Percentiles rank a stretch among this genome's conserved stretches.
Conservation (phyloP, 441 rosid species). For the Bocquillonia castaneifolia region DNA sequence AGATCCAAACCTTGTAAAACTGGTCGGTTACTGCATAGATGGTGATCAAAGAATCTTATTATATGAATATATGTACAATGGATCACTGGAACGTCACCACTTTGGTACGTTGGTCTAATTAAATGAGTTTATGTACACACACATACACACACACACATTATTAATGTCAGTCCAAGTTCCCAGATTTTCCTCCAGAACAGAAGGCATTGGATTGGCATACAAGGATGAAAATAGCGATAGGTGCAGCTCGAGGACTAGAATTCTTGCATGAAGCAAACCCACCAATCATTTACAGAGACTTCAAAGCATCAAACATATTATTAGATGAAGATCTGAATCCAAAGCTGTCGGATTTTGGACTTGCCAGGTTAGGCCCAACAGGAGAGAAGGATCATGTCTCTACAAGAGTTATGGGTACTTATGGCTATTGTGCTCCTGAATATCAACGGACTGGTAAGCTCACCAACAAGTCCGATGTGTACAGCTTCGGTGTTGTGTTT, state of each 20-base stretch:
- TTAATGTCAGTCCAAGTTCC: too few species aligned
- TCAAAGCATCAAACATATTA: constrained; percentile 79
- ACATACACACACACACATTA: too few species aligned
- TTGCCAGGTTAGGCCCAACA: constrained; percentile 81
- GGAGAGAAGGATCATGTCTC: constrained; percentile 72
- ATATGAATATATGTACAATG: constrained; percentile 63
- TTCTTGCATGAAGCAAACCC: constrained; percentile 79
- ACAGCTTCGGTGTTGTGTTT: constrained; percentile 83
- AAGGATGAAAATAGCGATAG: constrained; percentile 72
- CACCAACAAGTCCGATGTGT: constrained; percentile 71
- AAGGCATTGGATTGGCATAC: constrained; percentile 68
- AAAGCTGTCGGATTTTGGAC: constrained; percentile 86
- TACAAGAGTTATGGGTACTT: constrained; percentile 91
- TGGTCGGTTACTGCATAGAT: constrained; percentile 73
- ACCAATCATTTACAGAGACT: constrained; percentile 78
- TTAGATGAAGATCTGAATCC: constrained; percentile 67
- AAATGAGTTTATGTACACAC: too few species aligned
- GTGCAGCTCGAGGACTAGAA: constrained; percentile 82
- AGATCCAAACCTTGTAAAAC: constrained; percentile 62
- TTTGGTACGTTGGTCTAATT: constrained; percentile 43
- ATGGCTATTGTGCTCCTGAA: constrained; percentile 85
- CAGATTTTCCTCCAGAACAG: constrained; percentile 43
- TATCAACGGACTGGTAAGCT: constrained; percentile 69
- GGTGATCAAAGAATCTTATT: constrained; percentile 66
- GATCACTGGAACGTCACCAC: constrained; percentile 72